Evolutionary conservation across 2,329 filamentous ascomycete species (phyloP).

Genomic region (Fusarium brachygibbosum): DNA sequence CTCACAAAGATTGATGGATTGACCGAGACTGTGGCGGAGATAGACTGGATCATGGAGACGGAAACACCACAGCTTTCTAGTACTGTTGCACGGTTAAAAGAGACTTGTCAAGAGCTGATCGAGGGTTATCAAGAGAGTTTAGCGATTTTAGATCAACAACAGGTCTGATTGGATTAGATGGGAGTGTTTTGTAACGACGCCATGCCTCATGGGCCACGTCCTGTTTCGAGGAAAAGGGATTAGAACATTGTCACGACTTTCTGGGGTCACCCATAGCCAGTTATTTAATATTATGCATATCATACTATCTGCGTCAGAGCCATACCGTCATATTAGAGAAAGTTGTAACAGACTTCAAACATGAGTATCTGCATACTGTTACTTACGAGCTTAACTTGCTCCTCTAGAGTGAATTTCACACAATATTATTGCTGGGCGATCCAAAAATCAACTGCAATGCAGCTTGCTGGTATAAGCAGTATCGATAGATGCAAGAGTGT

Average conservation of each 20-base stretch:
- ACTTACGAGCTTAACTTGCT: too few relatives aligned
- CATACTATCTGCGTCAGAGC: too few relatives aligned
- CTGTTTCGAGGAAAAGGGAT: background rate
- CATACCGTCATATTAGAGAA: too few relatives aligned
- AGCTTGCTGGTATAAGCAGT: too few relatives aligned
- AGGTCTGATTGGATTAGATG: background rate
- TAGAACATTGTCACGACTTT: background rate
- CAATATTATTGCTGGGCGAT: too few relatives aligned
- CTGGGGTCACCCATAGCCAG: too few relatives aligned
- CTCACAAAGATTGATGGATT: background rate
- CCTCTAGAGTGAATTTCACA: too few relatives aligned
- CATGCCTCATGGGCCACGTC: background rate
- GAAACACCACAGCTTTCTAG: background rate
- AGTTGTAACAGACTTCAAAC: background rate
- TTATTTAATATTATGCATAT: too few relatives aligned
- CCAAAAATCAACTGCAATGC: fast-evolving
- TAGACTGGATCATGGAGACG: background rate
- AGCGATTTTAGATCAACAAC: background rate
- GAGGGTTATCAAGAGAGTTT: background rate
- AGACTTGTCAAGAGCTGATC: background rate
- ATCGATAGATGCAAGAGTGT: too few relatives aligned
- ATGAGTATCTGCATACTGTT: too few relatives aligned
- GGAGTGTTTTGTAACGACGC: background rate
- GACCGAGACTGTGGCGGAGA: background rate
- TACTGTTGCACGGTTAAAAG: background rate